A percentile compares a stretch with the other conserved stretches of the same genome.
Evolutionary conservation across 345 rosid genomes (phyloP).

Genomic region (Lenwebbia sp.): DNA sequence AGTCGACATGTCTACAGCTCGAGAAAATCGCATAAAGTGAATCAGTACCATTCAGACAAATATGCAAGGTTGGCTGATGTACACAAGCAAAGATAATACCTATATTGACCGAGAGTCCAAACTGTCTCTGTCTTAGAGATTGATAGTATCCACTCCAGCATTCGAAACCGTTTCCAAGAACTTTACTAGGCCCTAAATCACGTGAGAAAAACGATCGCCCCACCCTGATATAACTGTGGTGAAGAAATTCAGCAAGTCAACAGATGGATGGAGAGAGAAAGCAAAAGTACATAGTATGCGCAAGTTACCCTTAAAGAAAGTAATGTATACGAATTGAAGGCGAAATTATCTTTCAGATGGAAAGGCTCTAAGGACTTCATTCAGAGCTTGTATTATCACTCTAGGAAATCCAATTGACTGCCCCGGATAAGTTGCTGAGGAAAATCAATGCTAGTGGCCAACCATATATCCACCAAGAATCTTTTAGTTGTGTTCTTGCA

Average conservation of each 20-base stretch:
- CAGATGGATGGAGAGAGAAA: neutral
- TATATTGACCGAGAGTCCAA: conserved; percentile 67
- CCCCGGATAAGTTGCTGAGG: conserved; percentile 22
- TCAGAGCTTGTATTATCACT: conserved; percentile 55
- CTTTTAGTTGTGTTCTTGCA: conserved; percentile 20
- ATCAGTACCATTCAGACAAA: neutral
- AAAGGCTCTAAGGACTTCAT: conserved; percentile 42
- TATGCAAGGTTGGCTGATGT: neutral
- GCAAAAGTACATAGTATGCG: neutral
- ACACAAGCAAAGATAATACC: conserved; percentile 21
- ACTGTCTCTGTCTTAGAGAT: conserved; percentile 59
- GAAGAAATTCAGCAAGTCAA: neutral
- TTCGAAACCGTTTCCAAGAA: conserved; percentile 44
- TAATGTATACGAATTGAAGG: neutral
- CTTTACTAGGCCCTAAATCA: conserved; percentile 18
- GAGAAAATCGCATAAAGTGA: neutral
- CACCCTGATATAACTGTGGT: conserved; percentile 25
- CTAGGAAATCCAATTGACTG: conserved; percentile 37
- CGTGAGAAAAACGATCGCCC: conserved; percentile 54
- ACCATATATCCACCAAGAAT: conserved; percentile 41
- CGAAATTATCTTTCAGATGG: conserved; percentile 27
- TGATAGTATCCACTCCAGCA: conserved; percentile 71
- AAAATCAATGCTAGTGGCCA: conserved; percentile 34
- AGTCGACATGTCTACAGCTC: conserved; percentile 61
- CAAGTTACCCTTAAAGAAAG: neutral